phyloP scores from a whole-genome alignment of 2,329 filamentous ascomycete genomes.

The Colletotrichum ledebouriae region DNA sequence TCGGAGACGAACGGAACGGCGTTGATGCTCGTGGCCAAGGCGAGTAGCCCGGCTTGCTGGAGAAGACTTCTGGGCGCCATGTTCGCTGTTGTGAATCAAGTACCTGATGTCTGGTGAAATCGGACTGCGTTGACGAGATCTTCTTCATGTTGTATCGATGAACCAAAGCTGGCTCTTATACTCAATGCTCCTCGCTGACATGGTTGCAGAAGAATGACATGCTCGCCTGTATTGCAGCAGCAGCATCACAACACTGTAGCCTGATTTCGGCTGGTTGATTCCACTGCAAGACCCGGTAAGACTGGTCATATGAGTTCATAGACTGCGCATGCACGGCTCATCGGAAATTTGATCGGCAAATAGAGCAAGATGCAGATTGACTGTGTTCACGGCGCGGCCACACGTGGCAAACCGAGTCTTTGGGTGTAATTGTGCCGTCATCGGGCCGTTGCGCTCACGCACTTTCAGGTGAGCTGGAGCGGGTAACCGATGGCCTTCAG shows the following conservation, averaged over 20 bases:
- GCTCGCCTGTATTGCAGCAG: background rate
- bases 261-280: slow-evolving; percentile 4
- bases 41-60: slow-evolving; percentile 41
- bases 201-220: background rate
- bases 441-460: background rate
- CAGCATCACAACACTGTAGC: background rate
- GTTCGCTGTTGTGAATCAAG: background rate
- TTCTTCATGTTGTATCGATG: background rate
- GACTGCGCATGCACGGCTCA: slow-evolving; percentile 28
- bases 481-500: background rate
- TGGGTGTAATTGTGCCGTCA: slow-evolving; percentile 40
- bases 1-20: slow-evolving; percentile 54
- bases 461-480: background rate
- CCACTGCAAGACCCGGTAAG: background rate
- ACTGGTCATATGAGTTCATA: slow-evolving; percentile 10
- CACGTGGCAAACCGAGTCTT: slow-evolving; percentile 24
- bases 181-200: background rate
- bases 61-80: slow-evolving; percentile 30
- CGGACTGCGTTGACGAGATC: background rate
- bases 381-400: background rate
- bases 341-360: background rate
- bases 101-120: background rate
- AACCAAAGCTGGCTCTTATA: slow-evolving; percentile 23
- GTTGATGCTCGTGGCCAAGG: slow-evolving; percentile 37
- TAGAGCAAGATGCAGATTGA: too few relatives aligned